Evolutionary conservation across 73 alveolate genomes (phyloP), one percentile per base, ranked within the genome.

Genomic region (Tetrahymena borealis): DNA sequence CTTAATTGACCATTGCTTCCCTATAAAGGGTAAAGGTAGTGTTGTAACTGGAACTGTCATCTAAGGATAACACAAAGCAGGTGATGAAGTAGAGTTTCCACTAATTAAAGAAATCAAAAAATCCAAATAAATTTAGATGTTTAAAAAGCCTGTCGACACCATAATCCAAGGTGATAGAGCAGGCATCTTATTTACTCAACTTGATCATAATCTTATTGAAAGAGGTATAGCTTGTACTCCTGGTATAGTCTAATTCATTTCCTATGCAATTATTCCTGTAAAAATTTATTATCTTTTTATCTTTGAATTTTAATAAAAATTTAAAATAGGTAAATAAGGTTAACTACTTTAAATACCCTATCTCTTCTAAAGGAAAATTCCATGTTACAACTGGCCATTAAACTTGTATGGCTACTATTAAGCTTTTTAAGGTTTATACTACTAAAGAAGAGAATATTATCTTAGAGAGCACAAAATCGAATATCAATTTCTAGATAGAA

Each of bases 1-100:
- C 78, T 96, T 98, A 91, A 96, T 97, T 32, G 99, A 99, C 91
- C 99, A 99, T 94, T 98, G 99, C 91, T 99, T 99, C 92, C 97
- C 98, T 41, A 97, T 99, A 60, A 99, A 99, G 94, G 99, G 99
- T 38, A 96, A 98, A 93, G 99, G 99, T 78, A 98, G 99, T 0
- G 99, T 99, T 12, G 97, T 99, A 79, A 99, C 99, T 38, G 99
- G 99, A n/a, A 98, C 99, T 8, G 97, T 98, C 20, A 95, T 98
- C 78, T 93, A 95, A 38, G 99, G 99, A 13, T 37, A 78, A 33
- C 97, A 98, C 33, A 96, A 96, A 91, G 97, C 96, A 13, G 98
- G 98, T 42, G 99, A 98, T 91, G 97, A 96, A 90, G 96, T 98
- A 39, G 98, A 94, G 90, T 94, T 98, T 77, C 99, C 99, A 6